These are phyloP conservation scores for Saturnispora sekii DNA, from an alignment of 805 yeast species.

Conservation along the genomic window DNA sequence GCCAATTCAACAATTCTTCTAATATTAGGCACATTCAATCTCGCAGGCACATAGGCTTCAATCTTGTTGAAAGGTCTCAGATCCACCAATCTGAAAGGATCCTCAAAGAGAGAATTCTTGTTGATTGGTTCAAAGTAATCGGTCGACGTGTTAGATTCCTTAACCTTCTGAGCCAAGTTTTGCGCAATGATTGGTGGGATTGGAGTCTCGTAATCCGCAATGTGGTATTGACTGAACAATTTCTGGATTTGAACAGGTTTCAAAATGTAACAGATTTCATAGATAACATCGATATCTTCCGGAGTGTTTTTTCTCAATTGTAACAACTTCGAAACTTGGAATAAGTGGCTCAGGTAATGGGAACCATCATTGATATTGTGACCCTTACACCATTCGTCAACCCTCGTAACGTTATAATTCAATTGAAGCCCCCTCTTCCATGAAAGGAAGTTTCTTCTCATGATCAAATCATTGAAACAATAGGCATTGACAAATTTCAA, in stretches of 20 bases:
- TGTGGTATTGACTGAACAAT: constrained; percentile 76
- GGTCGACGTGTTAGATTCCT: constrained; percentile 43
- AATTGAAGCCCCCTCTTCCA: constrained; percentile 98
- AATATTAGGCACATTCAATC: constrained; percentile 81
- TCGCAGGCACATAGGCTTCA: constrained; percentile 90
- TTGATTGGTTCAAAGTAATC: constrained; percentile 66
- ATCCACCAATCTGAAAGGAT: constrained; percentile 68
- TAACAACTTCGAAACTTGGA: constrained; percentile 86
- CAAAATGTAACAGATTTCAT: constrained; percentile 89
- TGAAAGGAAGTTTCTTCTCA: constrained; percentile 88
- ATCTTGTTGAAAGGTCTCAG: constrained; percentile 71
- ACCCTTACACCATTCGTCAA: constrained; percentile 97
- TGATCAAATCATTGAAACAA: constrained; percentile 89
- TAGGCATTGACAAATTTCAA: constrained; percentile 81
- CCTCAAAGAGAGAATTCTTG: constrained; percentile 67
- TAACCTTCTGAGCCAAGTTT: constrained; percentile 72
- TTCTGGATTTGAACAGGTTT: constrained; percentile 95
- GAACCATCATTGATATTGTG: constrained; percentile 87
- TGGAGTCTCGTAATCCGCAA: constrained; percentile 93
- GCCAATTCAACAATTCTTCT: constrained; percentile 84
- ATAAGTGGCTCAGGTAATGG: constrained; percentile 70
- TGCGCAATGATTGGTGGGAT: constrained; percentile 72
- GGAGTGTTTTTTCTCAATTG: constrained; percentile 85
- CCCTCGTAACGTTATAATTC: constrained; percentile 89
- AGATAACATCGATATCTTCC: constrained; percentile 84